Percentiles rank a stretch among this genome's conserved stretches.
These are phyloP conservation scores for Clarireedia hainanense DNA, from an alignment of 2,329 filamentous ascomycete genomes.

Conservation along the genomic window DNA sequence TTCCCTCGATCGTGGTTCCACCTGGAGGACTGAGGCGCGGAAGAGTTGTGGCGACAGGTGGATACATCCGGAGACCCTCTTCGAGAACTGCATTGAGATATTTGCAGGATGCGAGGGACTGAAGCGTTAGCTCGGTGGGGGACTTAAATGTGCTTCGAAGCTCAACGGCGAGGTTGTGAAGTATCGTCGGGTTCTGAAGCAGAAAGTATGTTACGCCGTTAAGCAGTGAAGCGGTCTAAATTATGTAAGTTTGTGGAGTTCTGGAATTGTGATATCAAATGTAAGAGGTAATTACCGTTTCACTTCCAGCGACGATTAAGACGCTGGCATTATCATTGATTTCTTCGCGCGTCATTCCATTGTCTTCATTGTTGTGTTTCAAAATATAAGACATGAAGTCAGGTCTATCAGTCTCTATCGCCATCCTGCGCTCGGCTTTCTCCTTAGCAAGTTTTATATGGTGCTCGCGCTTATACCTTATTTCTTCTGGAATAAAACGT, in stretches of 20 bases:
- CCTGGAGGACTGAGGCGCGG: not conserved
- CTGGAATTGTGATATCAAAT: constrained; percentile 14
- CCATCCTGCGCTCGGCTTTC: not conserved
- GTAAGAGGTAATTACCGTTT: not conserved
- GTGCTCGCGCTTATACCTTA: fast-evolving
- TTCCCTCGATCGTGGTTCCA: not conserved
- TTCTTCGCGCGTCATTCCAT: constrained; percentile 4
- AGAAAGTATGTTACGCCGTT: constrained; percentile 37
- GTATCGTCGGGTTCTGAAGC: constrained; percentile 37
- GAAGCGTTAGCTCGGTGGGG: constrained; percentile 12
- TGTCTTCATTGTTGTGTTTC: constrained; percentile 1
- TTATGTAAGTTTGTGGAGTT: constrained; percentile 4
- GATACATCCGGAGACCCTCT: constrained; percentile 14
- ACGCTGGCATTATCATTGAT: constrained; percentile 1
- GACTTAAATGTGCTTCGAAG: constrained; percentile 33
- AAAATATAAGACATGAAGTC: constrained; percentile 8
- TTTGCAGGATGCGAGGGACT: constrained; percentile 9
- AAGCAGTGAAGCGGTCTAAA: constrained; percentile 29
- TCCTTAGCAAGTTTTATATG: not conserved
- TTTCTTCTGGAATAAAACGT: not conserved
- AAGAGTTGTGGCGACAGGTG: constrained; percentile 8
- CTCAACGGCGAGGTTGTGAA: constrained; percentile 33
- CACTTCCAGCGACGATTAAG: constrained; percentile 4
- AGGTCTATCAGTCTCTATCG: not conserved
- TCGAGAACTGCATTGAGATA: constrained; percentile 11